A percentile compares a stretch with the other conserved stretches of the same genome.
Evolutionary conservation across 495 filamentous ascomycete species (phyloP).

Genomic region (Neurospora hispaniola): DNA sequence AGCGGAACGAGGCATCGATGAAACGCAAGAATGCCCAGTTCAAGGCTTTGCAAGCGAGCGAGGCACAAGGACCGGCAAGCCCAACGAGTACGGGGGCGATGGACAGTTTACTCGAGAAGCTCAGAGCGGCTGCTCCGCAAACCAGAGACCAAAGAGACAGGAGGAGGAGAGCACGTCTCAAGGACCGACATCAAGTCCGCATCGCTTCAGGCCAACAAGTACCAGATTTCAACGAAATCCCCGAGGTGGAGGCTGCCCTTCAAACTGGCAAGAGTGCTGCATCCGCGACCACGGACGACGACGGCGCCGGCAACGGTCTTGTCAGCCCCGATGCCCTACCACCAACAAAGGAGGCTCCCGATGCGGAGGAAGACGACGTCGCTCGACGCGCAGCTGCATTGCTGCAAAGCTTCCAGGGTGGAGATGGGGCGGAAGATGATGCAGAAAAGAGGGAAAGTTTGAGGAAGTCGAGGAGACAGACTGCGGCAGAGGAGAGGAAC

Average conservation of each 20-base stretch:
- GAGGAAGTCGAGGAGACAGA: conserved; percentile 52
- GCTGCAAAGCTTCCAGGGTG: conserved; percentile 64
- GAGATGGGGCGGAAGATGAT: conserved; percentile 47
- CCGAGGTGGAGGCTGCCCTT: conserved; percentile 32
- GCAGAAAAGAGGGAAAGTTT: conserved; percentile 46
- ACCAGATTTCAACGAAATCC: conserved; percentile 52
- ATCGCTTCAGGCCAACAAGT: conserved; percentile 79
- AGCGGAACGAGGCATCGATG: conserved; percentile 78
- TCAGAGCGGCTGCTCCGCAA: conserved; percentile 87
- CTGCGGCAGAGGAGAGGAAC: conserved; percentile 58
- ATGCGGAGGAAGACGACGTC: conserved; percentile 58
- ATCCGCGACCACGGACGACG: conserved; percentile 20
- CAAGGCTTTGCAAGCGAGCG: conserved; percentile 38
- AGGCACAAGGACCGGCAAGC: conserved; percentile 46
- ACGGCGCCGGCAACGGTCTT: conserved; percentile 18
- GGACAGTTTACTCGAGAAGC: conserved; percentile 92
- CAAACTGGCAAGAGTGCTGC: conserved; percentile 10
- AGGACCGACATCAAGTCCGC: conserved; percentile 87
- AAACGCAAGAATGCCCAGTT: conserved; percentile 71
- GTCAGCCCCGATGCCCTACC: conserved; percentile 27
- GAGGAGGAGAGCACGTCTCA: conserved; percentile 73
- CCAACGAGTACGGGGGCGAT: conserved; percentile 84
- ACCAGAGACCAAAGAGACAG: conserved; percentile 77
- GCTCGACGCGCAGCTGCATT: conserved; percentile 74
- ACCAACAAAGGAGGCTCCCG: conserved; percentile 26